phyloP scores from a whole-genome alignment of 768 basidiomycete genomes.

The Termitomyces sp. region DNA sequence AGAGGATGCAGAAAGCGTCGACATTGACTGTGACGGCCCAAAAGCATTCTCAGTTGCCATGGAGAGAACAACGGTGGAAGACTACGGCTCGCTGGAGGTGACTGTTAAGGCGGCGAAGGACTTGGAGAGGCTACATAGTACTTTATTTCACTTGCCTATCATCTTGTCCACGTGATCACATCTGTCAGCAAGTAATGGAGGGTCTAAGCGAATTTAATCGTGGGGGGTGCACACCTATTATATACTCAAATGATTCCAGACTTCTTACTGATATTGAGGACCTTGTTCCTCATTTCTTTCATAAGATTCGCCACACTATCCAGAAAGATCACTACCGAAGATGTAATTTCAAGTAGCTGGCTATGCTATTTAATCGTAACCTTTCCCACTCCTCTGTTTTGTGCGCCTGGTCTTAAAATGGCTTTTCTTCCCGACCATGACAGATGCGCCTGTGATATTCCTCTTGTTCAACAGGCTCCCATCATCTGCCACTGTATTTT shows the following conservation, averaged over 20 bases:
- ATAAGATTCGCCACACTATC: background rate
- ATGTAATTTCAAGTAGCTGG: no score
- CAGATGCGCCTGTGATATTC: conserved; percentile 35
- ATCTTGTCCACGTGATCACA: conserved; percentile 10
- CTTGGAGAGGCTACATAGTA: background rate
- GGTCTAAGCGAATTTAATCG: no score
- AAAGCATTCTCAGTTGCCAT: conserved; percentile 7
- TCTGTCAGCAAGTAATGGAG: conserved; percentile 10
- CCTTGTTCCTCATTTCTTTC: no score
- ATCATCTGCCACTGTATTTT: conserved; percentile 72
- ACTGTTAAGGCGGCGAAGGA: conserved; percentile 1
- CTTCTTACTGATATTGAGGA: no score
- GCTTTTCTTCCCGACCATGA: conserved; percentile 64
- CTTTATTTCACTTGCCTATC: background rate
- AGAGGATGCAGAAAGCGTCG: conserved; percentile 2
- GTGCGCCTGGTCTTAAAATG: conserved; percentile 77
- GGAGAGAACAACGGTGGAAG: background rate
- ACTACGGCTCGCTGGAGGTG: background rate
- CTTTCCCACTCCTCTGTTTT: conserved; percentile 90
- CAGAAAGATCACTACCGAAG: background rate
- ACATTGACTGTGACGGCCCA: background rate
- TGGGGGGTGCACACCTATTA: no score
- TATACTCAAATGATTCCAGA: no score
- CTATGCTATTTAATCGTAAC: conserved; percentile 56
- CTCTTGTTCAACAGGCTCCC: conserved; percentile 54